Conservation (phyloP, 140 eudicot species). For the Senecio squalidus region DNA sequence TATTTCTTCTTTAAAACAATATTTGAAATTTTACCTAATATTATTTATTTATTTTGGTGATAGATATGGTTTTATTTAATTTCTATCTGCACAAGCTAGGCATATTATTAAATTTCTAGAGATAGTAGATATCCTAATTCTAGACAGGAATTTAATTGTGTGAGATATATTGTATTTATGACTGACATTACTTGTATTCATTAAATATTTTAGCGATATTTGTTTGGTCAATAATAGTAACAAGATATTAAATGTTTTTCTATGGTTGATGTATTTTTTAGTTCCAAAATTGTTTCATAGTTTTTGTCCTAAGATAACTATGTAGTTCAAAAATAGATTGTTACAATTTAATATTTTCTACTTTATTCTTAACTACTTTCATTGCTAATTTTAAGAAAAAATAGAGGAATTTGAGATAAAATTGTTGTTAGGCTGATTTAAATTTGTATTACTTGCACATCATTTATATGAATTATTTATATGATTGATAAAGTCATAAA, state of each 20-base stretch:
- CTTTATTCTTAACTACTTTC: too few species aligned
- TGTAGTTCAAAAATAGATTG: too few species aligned
- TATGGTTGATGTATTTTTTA: too few species aligned
- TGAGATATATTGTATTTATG: slow-evolving; percentile 26
- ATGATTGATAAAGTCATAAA: too few species aligned
- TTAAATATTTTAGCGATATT: slow-evolving; percentile 13
- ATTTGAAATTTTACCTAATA: neutral
- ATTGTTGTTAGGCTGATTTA: too few species aligned
- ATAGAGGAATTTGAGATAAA: too few species aligned
- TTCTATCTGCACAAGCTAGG: slow-evolving; percentile 22
- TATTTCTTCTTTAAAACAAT: neutral
- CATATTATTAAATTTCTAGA: slow-evolving; percentile 30
- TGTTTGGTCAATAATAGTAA: slow-evolving; percentile 27
- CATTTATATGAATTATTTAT: too few species aligned
- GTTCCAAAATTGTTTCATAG: too few species aligned
- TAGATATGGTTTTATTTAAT: slow-evolving; percentile 21
- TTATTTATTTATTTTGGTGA: neutral
- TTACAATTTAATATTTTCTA: too few species aligned
- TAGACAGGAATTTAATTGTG: slow-evolving; percentile 20
- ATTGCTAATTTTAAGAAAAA: too few species aligned
- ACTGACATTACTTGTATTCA: slow-evolving; percentile 22
- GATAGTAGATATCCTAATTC: slow-evolving; percentile 35
- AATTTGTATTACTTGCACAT: too few species aligned
- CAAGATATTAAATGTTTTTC: neutral
- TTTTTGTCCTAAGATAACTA: too few species aligned